Evolutionary conservation across 208 protist species (phyloP).

Genomic region (Kentomonas sorsogonicus): DNA sequence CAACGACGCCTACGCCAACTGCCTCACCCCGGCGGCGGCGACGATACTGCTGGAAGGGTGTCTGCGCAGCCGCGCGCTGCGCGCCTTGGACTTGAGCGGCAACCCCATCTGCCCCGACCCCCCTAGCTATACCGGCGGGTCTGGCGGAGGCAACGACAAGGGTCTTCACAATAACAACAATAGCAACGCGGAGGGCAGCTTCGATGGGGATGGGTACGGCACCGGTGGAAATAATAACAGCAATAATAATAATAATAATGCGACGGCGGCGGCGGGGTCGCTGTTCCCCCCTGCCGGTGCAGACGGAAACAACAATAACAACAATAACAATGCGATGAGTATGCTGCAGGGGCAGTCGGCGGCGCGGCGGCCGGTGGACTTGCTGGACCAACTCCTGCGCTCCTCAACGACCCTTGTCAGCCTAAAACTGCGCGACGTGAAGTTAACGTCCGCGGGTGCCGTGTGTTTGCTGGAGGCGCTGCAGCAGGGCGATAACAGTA

Average conservation of each 20-base stretch:
- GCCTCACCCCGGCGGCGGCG: slow-evolving; percentile 49
- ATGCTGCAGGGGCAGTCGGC: too few relatives aligned
- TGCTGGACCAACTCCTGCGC: slow-evolving; percentile 58
- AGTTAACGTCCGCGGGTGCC: slow-evolving; percentile 39
- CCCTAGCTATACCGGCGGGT: not conserved
- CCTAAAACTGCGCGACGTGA: slow-evolving; percentile 51
- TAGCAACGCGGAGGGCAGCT: not conserved
- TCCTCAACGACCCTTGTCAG: slow-evolving; percentile 41
- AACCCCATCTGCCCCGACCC: slow-evolving; percentile 32
- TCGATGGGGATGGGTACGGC: not conserved
- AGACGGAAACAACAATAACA: slow-evolving; percentile 4
- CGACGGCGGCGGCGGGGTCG: not conserved
- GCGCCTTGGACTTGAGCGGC: slow-evolving; percentile 65
- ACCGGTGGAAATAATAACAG: not conserved
- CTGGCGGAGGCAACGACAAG: not conserved
- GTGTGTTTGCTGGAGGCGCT: slow-evolving; percentile 51
- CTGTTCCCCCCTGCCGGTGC: not conserved
- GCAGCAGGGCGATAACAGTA: too few relatives aligned
- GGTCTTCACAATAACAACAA: not conserved
- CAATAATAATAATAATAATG: not conserved
- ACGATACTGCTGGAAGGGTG: slow-evolving; percentile 68
- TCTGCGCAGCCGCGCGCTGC: slow-evolving; percentile 60
- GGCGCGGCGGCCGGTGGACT: slow-evolving; percentile 43
- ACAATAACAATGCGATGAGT: not conserved
- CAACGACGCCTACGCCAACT: slow-evolving; percentile 72